These are phyloP conservation scores for Podaxis sp. DNA, from an alignment of 768 basidiomycete genomes.

Conservation along the genomic window DNA sequence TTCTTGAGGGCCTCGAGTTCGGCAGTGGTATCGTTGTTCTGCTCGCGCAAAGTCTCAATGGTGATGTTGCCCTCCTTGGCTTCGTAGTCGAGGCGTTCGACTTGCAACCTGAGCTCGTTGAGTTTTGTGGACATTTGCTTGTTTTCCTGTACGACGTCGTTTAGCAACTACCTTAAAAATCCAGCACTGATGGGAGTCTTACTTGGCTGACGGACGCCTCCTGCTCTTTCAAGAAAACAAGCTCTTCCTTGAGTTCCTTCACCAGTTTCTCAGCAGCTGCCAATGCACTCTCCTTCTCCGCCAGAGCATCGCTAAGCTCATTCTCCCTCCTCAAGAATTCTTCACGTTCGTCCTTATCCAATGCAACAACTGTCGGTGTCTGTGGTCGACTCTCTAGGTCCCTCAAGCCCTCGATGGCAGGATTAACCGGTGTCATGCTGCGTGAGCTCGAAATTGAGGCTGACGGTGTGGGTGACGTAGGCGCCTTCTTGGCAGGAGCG, in stretches of 20 bases:
- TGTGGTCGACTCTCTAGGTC: constrained; percentile 85
- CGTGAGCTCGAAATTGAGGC: constrained; percentile 49
- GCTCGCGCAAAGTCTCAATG: constrained; percentile 93
- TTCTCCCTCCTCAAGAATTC: constrained; percentile 97
- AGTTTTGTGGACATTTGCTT: constrained; percentile 91
- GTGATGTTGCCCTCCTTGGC: constrained; percentile 93
- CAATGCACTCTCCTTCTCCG: constrained; percentile 87
- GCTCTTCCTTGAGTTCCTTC: constrained; percentile 85
- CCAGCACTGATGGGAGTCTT: constrained; percentile 15
- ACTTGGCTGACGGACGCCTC: constrained; percentile 79
- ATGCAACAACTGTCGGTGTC: constrained; percentile 83
- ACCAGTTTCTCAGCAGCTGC: constrained; percentile 81
- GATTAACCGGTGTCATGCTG: constrained; percentile 74
- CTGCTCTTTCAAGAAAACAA: constrained; percentile 89
- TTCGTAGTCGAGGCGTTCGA: constrained; percentile 92
- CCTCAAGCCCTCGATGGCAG: constrained; percentile 68
- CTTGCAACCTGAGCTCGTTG: constrained; percentile 87
- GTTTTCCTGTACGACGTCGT: constrained; percentile 65
- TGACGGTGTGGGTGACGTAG: constrained; percentile 64
- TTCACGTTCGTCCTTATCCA: constrained; percentile 97
- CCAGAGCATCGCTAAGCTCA: constrained; percentile 89
- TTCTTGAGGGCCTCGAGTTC: constrained; percentile 91
- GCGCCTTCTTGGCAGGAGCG: constrained; percentile 60
- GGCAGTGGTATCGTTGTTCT: constrained; percentile 80
- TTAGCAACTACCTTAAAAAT: not conserved